A percentile compares a stretch with the other conserved stretches of the same genome.
Conservation (phyloP, 805 yeast genomes). For the Spencermartinsiella europaea region DNA sequence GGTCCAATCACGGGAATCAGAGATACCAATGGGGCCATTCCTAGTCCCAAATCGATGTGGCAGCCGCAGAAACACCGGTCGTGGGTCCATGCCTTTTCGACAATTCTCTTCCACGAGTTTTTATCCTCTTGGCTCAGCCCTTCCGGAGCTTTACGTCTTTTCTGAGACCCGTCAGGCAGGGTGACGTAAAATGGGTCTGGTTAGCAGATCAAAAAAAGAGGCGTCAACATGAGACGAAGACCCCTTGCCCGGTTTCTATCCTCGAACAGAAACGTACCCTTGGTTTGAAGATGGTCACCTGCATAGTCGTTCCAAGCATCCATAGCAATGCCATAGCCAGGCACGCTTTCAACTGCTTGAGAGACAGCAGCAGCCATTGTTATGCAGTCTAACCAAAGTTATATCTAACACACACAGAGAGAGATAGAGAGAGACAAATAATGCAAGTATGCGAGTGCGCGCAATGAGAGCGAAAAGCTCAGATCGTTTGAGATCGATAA, state of each 20-base stretch:
- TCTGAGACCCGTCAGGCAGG: constrained; percentile 45
- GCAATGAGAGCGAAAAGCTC: no score
- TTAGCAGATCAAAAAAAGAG: neutral
- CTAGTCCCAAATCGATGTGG: constrained; percentile 60
- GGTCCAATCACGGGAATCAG: constrained; percentile 86
- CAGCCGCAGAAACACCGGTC: constrained; percentile 75
- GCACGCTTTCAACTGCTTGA: constrained; percentile 39
- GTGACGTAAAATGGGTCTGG: constrained; percentile 30
- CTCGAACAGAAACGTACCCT: constrained; percentile 30
- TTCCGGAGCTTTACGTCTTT: constrained; percentile 56
- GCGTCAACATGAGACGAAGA: neutral
- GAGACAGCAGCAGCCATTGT: neutral
- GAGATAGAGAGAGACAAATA: neutral
- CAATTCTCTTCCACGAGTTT: constrained; percentile 67
- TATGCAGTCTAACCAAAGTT: no score
- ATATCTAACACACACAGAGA: no score
- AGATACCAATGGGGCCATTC: constrained; percentile 68
- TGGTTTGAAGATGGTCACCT: constrained; percentile 56
- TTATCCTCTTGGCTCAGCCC: constrained; percentile 55
- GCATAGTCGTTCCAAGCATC: constrained; percentile 63
- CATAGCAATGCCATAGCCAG: constrained; percentile 53
- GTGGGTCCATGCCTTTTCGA: constrained; percentile 77
- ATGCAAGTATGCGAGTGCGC: no score
- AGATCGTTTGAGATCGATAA: no score
- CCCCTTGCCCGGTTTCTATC: neutral